These are phyloP conservation scores for Penstemon eatonii DNA, from an alignment of 257 asterid genomes.

Conservation along the genomic window DNA sequence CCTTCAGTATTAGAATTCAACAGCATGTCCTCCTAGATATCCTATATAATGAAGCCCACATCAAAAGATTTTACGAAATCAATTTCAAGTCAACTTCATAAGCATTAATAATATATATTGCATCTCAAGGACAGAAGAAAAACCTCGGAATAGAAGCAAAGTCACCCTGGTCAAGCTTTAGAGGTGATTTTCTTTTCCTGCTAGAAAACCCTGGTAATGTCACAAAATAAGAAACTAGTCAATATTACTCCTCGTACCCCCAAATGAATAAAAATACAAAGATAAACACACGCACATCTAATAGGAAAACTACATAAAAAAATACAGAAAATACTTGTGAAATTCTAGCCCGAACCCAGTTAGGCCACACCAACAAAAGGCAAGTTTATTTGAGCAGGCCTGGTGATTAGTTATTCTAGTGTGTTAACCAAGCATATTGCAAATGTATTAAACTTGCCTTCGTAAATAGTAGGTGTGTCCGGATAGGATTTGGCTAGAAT, in stretches of 20 bases:
- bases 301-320: not conserved
- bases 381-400: too few relatives aligned
- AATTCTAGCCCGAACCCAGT: too few relatives aligned
- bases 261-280: not conserved
- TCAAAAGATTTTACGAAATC: not conserved
- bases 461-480: too few relatives aligned
- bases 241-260: slow-evolving; percentile 16
- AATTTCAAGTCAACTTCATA: slow-evolving; percentile 12
- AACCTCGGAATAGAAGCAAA: slow-evolving; percentile 51
- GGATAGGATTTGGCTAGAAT: too few relatives aligned
- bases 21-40: slow-evolving; percentile 1
- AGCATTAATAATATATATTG: not conserved
- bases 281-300: not conserved
- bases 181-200: slow-evolving; percentile 36
- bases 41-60: slow-evolving; percentile 10
- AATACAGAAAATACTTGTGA: not conserved
- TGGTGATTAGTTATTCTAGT: too few relatives aligned
- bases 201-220: slow-evolving; percentile 60
- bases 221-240: slow-evolving; percentile 20
- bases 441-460: too few relatives aligned
- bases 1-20: not conserved
- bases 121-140: slow-evolving; percentile 24
- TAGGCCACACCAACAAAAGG: too few relatives aligned
- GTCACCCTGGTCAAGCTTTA: slow-evolving; percentile 52
- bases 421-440: too few relatives aligned